Percentiles rank a stretch among this genome's conserved stretches.
Evolutionary conservation across 1,284 basidiomycete species (phyloP).

Genomic region (Trichosporon coremiiforme): DNA sequence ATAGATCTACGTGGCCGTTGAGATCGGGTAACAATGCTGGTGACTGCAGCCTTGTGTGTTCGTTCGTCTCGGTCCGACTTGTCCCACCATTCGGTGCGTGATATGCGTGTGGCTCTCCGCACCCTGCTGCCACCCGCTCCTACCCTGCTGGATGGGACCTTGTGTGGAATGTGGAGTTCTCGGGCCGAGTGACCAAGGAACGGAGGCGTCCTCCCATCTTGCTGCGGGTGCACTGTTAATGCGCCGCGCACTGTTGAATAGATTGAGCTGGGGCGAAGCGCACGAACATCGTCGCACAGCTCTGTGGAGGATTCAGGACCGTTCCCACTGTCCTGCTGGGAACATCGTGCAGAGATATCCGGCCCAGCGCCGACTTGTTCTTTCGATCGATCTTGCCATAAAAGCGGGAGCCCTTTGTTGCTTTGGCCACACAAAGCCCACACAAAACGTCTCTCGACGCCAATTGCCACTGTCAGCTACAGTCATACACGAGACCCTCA

Average conservation of each 20-base stretch:
- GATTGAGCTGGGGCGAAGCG: neutral
- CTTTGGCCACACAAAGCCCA: neutral
- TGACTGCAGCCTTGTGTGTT: neutral
- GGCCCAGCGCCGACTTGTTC: neutral
- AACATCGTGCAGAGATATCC: neutral
- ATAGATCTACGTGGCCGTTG: neutral
- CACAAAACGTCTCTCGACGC: neutral
- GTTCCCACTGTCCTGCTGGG: neutral
- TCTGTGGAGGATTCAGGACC: neutral
- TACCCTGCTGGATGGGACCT: neutral
- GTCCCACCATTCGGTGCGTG: neutral
- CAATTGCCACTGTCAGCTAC: neutral
- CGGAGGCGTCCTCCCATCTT: neutral
- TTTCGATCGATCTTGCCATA: neutral
- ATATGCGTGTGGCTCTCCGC: neutral
- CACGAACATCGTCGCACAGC: neutral
- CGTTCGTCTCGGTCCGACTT: neutral
- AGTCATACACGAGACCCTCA: neutral
- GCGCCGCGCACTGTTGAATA: neutral
- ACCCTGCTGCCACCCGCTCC: neutral
- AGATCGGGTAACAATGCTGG: constrained; percentile 2
- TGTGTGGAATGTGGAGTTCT: constrained; percentile 2
- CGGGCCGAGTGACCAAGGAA: neutral
- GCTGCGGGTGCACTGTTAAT: neutral
- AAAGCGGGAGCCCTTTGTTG: neutral